Evolutionary conservation across 305 asterid genomes (phyloP), one percentile per base, ranked within the genome.

Genomic region (Fraxinus greggii): DNA sequence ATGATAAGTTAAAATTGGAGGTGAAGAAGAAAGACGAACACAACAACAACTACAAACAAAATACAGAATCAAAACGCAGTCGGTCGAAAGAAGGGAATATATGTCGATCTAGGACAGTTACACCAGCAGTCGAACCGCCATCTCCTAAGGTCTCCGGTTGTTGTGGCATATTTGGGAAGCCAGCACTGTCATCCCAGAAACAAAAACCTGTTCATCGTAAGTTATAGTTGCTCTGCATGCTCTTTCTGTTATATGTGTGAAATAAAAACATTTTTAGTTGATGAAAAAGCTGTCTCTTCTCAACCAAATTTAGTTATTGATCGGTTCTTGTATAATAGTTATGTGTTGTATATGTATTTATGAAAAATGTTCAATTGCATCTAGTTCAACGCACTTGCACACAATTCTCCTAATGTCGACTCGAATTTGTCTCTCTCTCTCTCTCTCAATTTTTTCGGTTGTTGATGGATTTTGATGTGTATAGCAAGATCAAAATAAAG

Each of bases 141-240:
- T 89, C 92, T 79, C 92, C 94, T 15, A 89, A 79, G 81, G 88
- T 84, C 59, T 88, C 91, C 5, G 88, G 91, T 56, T 88, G 94
- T 26, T 90, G 93, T 80, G 87, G 81, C 29, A 51, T 88, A 32
- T 90, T 88, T 32, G 89, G 91, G 28, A 86, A 85, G 76, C 85
- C 87, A 31, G 59, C 15, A 40, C 13, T 72, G 15, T 67, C 87
- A 19, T 79, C 83, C 78, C 84, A 82, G 7, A 80, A 82, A 48
- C 76, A 80, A 77, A 87, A 74, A 83, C 83, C 26, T 7, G 77
- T 40, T 70, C 82, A 19, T 38, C 86, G 86, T 82, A 83, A 82
- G 89, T 84, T 28, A 33, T 40, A 40, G 51, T 77, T 80, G 77
- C 72, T 10, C 76, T 59, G n/a, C 31, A 8, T 61, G 72, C 17